phyloP scores from a whole-genome alignment of 2,329 filamentous ascomycete species.

The Trichoderma koningii region DNA sequence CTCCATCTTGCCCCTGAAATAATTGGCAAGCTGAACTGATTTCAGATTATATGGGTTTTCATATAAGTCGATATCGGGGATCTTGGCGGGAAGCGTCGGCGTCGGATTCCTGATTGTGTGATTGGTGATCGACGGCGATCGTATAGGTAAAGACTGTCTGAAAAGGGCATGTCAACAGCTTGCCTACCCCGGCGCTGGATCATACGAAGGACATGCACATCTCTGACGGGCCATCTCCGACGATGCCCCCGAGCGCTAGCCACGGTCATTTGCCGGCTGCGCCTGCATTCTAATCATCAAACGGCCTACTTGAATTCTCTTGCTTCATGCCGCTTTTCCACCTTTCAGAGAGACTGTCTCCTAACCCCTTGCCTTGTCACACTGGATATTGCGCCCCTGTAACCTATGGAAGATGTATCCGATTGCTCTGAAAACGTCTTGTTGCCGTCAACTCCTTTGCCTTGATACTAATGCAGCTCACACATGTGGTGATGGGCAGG shows the following conservation, averaged over 20 bases:
- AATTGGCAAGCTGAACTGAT: slow-evolving; percentile 8
- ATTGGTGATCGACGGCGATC: slow-evolving; percentile 20
- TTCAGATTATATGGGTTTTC: neutral
- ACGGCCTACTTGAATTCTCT: slow-evolving; percentile 5
- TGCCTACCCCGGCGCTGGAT: slow-evolving; percentile 18
- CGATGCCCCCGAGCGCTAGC: slow-evolving; percentile 15
- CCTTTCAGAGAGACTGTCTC: neutral
- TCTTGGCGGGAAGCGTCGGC: neutral
- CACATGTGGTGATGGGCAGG: neutral
- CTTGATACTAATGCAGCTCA: no score
- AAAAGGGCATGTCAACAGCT: slow-evolving; percentile 15
- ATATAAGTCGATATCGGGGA: no score
- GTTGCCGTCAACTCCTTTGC: neutral
- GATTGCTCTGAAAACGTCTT: neutral
- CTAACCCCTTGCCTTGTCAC: neutral
- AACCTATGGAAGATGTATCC: neutral
- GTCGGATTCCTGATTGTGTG: neutral
- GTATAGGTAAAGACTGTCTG: slow-evolving; percentile 13
- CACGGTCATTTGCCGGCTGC: slow-evolving; percentile 13
- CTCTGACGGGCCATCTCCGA: slow-evolving; percentile 21
- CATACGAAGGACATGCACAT: slow-evolving; percentile 21
- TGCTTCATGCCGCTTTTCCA: neutral
- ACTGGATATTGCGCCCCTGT: slow-evolving; percentile 11
- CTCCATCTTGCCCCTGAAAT: neutral
- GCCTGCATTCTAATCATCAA: neutral